Evolutionary conservation across 345 rosid genomes (phyloP).

Genomic region (Xanthoceras sorbifolium): DNA sequence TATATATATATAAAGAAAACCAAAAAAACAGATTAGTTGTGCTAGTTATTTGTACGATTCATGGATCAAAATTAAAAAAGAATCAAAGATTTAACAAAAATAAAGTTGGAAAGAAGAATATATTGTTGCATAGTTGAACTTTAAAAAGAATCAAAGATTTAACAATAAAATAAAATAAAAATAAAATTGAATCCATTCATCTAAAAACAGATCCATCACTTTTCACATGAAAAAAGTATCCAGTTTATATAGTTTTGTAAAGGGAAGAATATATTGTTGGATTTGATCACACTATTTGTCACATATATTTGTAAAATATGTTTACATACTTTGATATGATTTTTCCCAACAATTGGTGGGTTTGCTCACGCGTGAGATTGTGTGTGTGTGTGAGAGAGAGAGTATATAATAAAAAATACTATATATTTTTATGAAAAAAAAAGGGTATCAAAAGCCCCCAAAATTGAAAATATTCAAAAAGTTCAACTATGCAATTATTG

Average conservation of each 20-base stretch:
- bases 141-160: no score
- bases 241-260: background rate
- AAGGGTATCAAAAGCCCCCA: background rate
- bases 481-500: constrained; percentile 35
- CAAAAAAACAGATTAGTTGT: background rate
- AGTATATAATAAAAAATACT: background rate
- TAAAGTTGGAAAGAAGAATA: background rate
- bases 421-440: background rate
- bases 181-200: background rate
- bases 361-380: background rate
- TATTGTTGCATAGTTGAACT: no score
- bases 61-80: background rate
- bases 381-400: background rate
- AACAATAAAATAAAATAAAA: no score
- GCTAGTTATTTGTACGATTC: background rate
- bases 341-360: background rate
- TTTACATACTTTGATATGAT: background rate
- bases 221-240: background rate
- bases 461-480: background rate
- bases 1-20: background rate
- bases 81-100: background rate
- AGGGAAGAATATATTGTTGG: background rate
- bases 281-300: background rate
- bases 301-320: background rate
- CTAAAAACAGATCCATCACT: background rate